phyloP scores from a whole-genome alignment of 2,329 filamentous ascomycete genomes.

The Cordyceps farinosa region DNA sequence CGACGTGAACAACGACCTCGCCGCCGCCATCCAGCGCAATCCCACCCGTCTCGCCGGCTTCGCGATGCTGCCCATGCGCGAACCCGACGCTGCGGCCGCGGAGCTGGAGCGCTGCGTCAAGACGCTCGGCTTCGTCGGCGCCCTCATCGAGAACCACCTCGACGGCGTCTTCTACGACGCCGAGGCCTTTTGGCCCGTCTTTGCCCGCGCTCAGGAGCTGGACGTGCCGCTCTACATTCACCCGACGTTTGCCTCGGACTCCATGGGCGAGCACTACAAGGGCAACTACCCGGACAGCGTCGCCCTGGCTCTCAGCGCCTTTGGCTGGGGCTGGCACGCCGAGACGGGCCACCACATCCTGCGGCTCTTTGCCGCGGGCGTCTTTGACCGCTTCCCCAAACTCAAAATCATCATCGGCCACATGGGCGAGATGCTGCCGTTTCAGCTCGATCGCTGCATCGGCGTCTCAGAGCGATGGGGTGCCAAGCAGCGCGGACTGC shows the following conservation, averaged over 20 bases:
- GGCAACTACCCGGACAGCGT: constrained; percentile 28
- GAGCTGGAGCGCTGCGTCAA: constrained; percentile 30
- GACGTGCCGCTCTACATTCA: constrained; percentile 52
- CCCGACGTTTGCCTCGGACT: constrained; percentile 36
- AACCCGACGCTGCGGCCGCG: constrained; percentile 27
- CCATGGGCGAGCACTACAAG: constrained; percentile 26
- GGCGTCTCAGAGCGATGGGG: constrained; percentile 29
- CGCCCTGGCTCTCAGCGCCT: constrained; percentile 34
- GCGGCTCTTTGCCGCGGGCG: constrained; percentile 32
- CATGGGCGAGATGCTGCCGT: constrained; percentile 48
- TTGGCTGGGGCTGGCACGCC: constrained; percentile 49
- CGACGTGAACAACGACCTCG: constrained; percentile 26
- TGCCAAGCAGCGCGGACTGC: constrained; percentile 35
- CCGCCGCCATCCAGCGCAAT: constrained; percentile 17
- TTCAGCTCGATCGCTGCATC: constrained; percentile 47
- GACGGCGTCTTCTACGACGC: constrained; percentile 31
- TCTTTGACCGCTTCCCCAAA: constrained; percentile 35
- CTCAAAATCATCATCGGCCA: constrained; percentile 40
- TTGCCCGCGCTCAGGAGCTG: constrained; percentile 37
- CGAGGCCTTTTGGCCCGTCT: constrained; percentile 26
- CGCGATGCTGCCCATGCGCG: constrained; percentile 28
- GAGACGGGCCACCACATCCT: constrained; percentile 43
- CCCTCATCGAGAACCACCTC: constrained; percentile 29
- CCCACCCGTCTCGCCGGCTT: constrained; percentile 29
- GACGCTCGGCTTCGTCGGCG: constrained; percentile 32